Evolutionary conservation across 2,329 filamentous ascomycete genomes (phyloP).

Genomic region (Fusarium dlaminii): DNA sequence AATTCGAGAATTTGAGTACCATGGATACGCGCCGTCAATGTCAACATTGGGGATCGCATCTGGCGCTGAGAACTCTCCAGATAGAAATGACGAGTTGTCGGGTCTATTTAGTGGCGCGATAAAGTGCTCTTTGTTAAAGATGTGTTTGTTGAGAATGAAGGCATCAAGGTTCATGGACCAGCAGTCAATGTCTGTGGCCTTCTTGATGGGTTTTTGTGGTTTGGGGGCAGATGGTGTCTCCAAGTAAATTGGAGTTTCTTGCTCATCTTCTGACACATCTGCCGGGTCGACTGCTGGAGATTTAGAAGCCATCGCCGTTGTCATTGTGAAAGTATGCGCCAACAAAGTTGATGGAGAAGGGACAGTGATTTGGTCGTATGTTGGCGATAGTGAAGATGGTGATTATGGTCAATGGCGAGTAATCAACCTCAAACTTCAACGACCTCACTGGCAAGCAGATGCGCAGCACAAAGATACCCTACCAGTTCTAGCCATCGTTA

Average conservation of each 20-base stretch:
- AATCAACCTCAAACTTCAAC: background rate
- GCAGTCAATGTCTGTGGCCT: background rate
- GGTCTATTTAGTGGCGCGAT: background rate
- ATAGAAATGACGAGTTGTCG: background rate
- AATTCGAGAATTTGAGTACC: background rate
- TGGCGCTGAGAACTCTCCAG: background rate
- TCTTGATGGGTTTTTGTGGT: background rate
- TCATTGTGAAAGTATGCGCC: background rate
- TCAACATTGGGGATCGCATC: background rate
- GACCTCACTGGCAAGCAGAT: background rate
- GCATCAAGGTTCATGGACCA: background rate
- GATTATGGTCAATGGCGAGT: background rate
- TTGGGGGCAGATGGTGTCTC: background rate
- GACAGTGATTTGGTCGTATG: background rate
- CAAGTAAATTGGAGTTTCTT: background rate
- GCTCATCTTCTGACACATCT: background rate
- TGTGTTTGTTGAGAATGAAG: background rate
- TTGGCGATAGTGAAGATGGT: background rate
- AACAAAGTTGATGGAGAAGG: background rate
- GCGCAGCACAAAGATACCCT: background rate
- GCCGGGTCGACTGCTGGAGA: background rate
- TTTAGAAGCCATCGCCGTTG: background rate
- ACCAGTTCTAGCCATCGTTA: background rate
- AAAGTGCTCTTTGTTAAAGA: background rate
- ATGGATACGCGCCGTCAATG: background rate